phyloP scores from a whole-genome alignment of 2,329 filamentous ascomycete species.

The Pseudocercospora ulei region DNA sequence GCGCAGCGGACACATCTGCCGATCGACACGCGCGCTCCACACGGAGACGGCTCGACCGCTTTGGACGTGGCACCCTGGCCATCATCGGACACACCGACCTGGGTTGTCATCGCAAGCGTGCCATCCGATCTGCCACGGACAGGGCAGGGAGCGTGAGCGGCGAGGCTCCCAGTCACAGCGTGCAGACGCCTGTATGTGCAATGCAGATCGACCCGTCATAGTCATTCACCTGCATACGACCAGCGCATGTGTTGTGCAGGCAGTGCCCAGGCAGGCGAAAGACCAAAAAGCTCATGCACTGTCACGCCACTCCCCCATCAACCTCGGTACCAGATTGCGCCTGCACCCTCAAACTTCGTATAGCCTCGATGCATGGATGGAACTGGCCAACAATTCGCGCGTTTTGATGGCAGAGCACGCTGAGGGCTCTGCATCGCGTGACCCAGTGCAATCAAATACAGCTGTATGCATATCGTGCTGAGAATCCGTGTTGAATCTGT shows the following conservation, averaged over 20 bases:
- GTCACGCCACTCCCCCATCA: no score
- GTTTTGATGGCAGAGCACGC: no score
- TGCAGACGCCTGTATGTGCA: slow-evolving; percentile 5
- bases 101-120: neutral
- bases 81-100: slow-evolving; percentile 4
- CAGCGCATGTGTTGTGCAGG: slow-evolving; percentile 6
- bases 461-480: no score
- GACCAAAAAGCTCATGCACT: no score
- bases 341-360: no score
- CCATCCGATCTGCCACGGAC: slow-evolving; percentile 4
- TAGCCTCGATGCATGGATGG: no score
- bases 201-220: neutral
- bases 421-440: no score
- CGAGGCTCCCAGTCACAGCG: neutral
- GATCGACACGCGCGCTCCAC: neutral
- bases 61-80: neutral
- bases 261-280: slow-evolving; percentile 4
- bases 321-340: no score
- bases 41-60: neutral
- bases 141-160: slow-evolving; percentile 1
- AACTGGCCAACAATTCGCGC: no score
- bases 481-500: no score
- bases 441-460: no score
- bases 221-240: slow-evolving; percentile 6
- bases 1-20: neutral